Evolutionary conservation across 75 land plant species (phyloP).

Genomic region (Pseudotsuga menziesii): DNA sequence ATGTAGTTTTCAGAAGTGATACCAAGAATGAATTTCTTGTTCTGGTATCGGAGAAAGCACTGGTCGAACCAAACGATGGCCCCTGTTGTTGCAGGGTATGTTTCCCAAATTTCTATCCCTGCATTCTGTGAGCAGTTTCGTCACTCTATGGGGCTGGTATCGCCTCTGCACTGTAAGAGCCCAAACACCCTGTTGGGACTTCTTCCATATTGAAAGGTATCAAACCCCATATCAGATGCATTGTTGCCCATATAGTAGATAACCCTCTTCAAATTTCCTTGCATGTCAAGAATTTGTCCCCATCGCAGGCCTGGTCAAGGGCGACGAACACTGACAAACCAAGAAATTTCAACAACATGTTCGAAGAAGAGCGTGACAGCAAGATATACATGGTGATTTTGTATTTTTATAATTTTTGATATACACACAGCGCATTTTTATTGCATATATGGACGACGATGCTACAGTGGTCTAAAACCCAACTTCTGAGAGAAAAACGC

Average conservation of each 20-base stretch:
- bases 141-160: constrained; percentile 26
- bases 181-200: constrained; percentile 23
- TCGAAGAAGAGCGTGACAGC: too few species aligned
- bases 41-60: constrained; percentile 45
- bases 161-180: constrained; percentile 60
- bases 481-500: too few species aligned
- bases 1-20: neutral
- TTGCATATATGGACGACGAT: too few species aligned
- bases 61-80: constrained; percentile 49
- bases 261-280: neutral
- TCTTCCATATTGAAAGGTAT: neutral
- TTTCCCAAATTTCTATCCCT: constrained; percentile 28
- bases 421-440: too few species aligned
- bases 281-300: neutral
- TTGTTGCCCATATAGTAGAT: neutral
- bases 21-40: constrained; percentile 23
- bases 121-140: constrained; percentile 29
- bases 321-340: too few species aligned
- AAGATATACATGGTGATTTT: too few species aligned
- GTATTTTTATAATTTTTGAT: too few species aligned
- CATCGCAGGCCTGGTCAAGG: constrained; percentile 1
- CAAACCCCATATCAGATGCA: neutral
- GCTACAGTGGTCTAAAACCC: too few species aligned
- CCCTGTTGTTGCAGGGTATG: constrained; percentile 32
- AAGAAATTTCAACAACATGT: too few species aligned